These are phyloP conservation scores for Clitoria ternatea DNA, from an alignment of 306 rosid species.

Conservation along the genomic window DNA sequence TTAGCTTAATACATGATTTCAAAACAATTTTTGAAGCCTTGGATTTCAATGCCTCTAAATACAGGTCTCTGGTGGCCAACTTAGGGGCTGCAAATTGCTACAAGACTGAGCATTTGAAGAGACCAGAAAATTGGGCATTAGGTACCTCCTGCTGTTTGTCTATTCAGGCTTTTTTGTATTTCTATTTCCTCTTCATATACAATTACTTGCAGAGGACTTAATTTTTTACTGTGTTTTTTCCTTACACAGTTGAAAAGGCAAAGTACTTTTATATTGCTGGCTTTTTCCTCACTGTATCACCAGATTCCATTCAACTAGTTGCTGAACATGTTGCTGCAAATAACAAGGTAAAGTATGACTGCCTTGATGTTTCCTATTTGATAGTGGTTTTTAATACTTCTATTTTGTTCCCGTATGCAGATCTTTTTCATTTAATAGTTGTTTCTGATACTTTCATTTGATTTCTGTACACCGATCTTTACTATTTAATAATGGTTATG, in stretches of 20 bases:
- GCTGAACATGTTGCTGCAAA: constrained; percentile 78
- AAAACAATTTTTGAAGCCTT: constrained; percentile 13
- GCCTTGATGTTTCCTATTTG: neutral
- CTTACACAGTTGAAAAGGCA: constrained; percentile 74
- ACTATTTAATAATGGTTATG: no score
- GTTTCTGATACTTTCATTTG: no score
- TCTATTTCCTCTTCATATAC: neutral
- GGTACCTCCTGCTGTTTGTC: constrained; percentile 40
- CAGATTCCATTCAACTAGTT: constrained; percentile 82
- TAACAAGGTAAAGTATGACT: constrained; percentile 49
- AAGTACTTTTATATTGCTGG: constrained; percentile 83
- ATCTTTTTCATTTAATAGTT: constrained; percentile 70
- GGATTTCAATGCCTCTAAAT: neutral
- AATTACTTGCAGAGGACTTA: no score
- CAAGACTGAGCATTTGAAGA: constrained; percentile 72
- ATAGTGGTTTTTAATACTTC: neutral
- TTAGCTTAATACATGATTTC: constrained; percentile 5
- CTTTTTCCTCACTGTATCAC: constrained; percentile 87
- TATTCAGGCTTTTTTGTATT: neutral
- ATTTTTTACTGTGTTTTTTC: neutral
- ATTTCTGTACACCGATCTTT: no score
- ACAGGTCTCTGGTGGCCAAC: constrained; percentile 79
- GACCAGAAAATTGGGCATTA: constrained; percentile 80
- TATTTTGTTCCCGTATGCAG: constrained; percentile 32
- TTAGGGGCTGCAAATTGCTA: constrained; percentile 88